A percentile compares a stretch with the other conserved stretches of the same genome.
Conservation (phyloP, 116 monocot genomes). For the Posidonia oceanica region DNA sequence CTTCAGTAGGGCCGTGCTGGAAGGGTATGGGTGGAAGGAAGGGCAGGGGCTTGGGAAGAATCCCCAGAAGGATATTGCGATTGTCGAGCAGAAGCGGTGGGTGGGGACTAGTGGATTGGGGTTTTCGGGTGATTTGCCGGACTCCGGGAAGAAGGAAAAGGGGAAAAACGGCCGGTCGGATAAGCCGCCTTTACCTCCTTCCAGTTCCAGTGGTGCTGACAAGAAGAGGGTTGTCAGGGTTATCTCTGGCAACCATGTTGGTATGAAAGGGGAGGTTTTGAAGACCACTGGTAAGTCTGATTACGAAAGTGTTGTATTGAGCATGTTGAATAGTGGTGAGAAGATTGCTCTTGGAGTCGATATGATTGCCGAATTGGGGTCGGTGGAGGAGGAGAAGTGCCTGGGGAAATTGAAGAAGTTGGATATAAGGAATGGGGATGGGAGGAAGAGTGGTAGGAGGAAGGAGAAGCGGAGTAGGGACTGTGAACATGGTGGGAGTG, state of each 20-base stretch:
- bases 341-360: conserved; percentile 18
- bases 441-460: conserved; percentile 7
- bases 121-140: conserved; percentile 24
- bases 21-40: conserved; percentile 76
- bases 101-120: conserved; percentile 60
- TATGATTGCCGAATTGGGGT: conserved; percentile 23
- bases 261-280: conserved; percentile 32
- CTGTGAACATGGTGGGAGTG: background rate
- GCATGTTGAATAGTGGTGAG: conserved; percentile 14
- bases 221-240: conserved; percentile 27
- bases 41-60: conserved; percentile 66
- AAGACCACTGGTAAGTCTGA: background rate
- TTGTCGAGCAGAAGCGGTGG: conserved; percentile 49
- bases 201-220: background rate
- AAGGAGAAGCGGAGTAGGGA: conserved; percentile 17
- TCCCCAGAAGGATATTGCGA: conserved; percentile 45
- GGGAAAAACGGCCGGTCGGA: conserved; percentile 13
- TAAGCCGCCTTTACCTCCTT: background rate
- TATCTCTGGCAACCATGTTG: conserved; percentile 22
- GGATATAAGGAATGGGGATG: conserved; percentile 3
- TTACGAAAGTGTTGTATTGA: conserved; percentile 11
- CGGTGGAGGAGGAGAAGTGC: conserved; percentile 25
- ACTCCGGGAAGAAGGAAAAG: conserved; percentile 8
- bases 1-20: conserved; percentile 53
- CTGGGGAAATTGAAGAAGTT: conserved; percentile 25